Percentiles rank a stretch among this genome's conserved stretches.
Conservation (phyloP, 75 land plant genomes). For the Ceratopteris richardii region DNA sequence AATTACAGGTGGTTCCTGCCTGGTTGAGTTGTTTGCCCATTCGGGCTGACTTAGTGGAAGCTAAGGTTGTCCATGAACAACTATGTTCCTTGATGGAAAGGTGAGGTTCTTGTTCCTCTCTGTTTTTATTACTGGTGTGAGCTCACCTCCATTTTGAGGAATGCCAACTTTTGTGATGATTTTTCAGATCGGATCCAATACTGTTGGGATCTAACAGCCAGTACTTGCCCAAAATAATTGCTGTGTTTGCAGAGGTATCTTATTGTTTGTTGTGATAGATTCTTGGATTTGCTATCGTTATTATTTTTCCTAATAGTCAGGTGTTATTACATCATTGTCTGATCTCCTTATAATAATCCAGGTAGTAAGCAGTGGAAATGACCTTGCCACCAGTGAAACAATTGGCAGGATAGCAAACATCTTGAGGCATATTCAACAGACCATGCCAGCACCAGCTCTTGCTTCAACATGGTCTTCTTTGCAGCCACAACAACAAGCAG, state of each 20-base stretch:
- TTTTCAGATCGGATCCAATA: constrained; percentile 39
- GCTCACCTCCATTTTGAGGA: no score
- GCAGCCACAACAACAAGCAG: constrained; percentile 46
- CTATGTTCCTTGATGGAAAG: constrained; percentile 47
- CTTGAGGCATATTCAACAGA: constrained; percentile 39
- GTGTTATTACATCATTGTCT: background rate
- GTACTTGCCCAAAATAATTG: constrained; percentile 36
- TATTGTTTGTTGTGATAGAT: no score
- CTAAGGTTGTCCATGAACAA: constrained; percentile 46
- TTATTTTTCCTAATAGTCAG: background rate
- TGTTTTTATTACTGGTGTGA: background rate
- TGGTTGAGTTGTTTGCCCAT: constrained; percentile 43
- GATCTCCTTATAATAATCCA: constrained; percentile 4
- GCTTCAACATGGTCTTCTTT: constrained; percentile 45
- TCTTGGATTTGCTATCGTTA: no score
- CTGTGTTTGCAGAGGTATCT: constrained; percentile 46
- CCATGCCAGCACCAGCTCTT: constrained; percentile 41
- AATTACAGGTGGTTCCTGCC: constrained; percentile 40
- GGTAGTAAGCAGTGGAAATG: constrained; percentile 34
- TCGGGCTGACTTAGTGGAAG: constrained; percentile 38
- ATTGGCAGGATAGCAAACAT: constrained; percentile 29
- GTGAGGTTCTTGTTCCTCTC: no score
- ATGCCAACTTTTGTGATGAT: background rate
- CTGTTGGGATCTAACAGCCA: constrained; percentile 41
- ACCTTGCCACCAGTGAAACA: constrained; percentile 39